A percentile compares a stretch with the other conserved stretches of the same genome.
phyloP scores from a whole-genome alignment of 2,329 filamentous ascomycete species.

The Curvularia lunata region DNA sequence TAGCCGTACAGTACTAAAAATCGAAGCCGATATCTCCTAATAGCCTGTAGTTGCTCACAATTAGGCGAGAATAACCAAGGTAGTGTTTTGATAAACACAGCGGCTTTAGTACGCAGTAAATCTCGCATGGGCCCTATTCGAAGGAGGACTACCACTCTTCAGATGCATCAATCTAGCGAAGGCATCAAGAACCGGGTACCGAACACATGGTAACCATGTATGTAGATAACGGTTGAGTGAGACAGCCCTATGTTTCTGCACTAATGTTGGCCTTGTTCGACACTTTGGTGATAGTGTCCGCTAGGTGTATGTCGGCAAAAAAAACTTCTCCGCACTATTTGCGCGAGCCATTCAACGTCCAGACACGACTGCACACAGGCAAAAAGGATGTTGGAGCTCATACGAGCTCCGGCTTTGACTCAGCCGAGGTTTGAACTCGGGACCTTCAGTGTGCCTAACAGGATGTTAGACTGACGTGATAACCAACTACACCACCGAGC shows the following conservation, averaged over 20 bases:
- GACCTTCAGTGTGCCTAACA: slow-evolving; percentile 17
- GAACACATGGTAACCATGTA: too few species aligned
- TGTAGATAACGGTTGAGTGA: not conserved
- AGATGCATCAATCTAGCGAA: not conserved
- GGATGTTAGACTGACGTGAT: slow-evolving; percentile 56
- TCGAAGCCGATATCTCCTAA: not conserved
- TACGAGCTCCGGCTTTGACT: slow-evolving; percentile 13
- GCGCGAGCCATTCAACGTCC: too few species aligned
- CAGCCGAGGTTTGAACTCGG: slow-evolving; percentile 31
- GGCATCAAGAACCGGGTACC: not conserved
- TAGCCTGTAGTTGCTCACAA: not conserved
- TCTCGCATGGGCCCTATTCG: not conserved
- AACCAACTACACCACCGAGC: slow-evolving; percentile 54
- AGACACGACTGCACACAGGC: not conserved
- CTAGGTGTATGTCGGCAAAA: not conserved
- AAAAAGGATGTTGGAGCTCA: slow-evolving; percentile 1
- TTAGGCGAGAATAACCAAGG: not conserved
- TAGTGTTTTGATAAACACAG: not conserved
- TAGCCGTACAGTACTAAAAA: not conserved
- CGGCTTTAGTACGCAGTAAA: not conserved
- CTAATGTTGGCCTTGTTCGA: not conserved
- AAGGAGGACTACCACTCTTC: not conserved
- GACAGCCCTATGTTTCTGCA: not conserved
- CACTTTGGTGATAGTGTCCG: not conserved
- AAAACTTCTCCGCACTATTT: not conserved